Conservation (phyloP, 1,139 yeast species). For the Geotrichum carabidarum region DNA sequence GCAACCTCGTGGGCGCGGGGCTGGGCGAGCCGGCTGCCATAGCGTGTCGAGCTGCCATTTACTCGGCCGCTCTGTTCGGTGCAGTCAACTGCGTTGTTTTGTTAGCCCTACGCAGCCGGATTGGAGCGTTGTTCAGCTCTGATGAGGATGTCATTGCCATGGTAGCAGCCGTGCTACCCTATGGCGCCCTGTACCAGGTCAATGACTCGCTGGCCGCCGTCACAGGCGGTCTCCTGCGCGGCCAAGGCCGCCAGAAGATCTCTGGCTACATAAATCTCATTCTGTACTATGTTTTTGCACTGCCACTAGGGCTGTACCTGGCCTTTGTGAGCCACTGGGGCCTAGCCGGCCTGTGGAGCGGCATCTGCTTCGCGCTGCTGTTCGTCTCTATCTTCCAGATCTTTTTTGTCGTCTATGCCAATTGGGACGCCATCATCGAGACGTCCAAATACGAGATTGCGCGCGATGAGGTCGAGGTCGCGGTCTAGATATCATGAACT, state of each 20-base stretch:
- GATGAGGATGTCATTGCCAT: conserved; percentile 56
- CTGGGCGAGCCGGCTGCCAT: conserved; percentile 56
- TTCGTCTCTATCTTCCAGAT: conserved; percentile 13
- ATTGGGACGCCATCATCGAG: conserved; percentile 10
- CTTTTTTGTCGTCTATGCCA: conserved; percentile 10
- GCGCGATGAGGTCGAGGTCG: conserved; percentile 4
- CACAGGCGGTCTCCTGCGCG: conserved; percentile 76
- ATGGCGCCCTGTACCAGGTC: conserved; percentile 65
- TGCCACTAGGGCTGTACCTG: conserved; percentile 64
- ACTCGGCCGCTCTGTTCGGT: conserved; percentile 54
- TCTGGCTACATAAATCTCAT: conserved; percentile 75
- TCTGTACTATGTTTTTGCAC: conserved; percentile 63
- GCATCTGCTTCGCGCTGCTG: conserved; percentile 55
- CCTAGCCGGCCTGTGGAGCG: conserved; percentile 72
- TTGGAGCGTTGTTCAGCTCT: conserved; percentile 62
- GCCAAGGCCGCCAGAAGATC: conserved; percentile 76
- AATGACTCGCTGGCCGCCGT: conserved; percentile 82
- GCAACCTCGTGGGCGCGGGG: conserved; percentile 78
- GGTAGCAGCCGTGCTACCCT: conserved; percentile 55
- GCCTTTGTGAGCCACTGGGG: conserved; percentile 52
- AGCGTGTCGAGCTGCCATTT: conserved; percentile 60
- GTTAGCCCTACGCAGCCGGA: conserved; percentile 46
- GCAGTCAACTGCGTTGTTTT: conserved; percentile 50
- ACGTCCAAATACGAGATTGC: conserved; percentile 9
- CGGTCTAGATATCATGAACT: background rate